Evolutionary conservation across 495 filamentous ascomycete species (phyloP), one percentile per base, ranked within the genome.

Genomic region (Letharia lupina): DNA sequence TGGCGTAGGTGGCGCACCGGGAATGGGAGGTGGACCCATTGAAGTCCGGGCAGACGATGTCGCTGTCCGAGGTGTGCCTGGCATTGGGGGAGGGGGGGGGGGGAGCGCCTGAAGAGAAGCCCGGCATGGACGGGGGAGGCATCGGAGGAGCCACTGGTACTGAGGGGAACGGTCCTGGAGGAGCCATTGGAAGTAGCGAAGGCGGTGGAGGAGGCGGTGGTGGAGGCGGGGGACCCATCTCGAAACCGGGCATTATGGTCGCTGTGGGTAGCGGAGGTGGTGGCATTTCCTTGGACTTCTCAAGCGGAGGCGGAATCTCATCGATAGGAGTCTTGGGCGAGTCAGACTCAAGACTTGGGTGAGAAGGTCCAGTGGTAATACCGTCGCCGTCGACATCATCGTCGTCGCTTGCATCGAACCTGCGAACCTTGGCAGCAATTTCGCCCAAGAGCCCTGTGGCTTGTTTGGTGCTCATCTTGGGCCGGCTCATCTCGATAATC

Each of bases 391-490:
- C 80, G 15, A 66, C 65, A 62, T 75, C 77, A 63, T 92, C 90
- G 65, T 87, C 89, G 65, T 89, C 90, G 67, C 84, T 88, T 45
- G 76, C 83, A 70, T 91, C 91, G 68, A 86, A 87, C 68, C 77
- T 84, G 67, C 85, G 86, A 72, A 93, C 83, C 76, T 90, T 95
- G 41, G 83, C 81, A 40, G 89, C 83, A 70, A 98, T 89, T 74
- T 98, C 93, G 67, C 83, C 86, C 20, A 96, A 78, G 59, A 95
- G 80, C 31, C 86, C 89, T 68, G 86, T 86, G 31, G 87, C 85
- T 72, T 93, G 88, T 70, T 83, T 82, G 48, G 87, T 79, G 70
- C 87, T 84, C 82, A 95, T 80, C 69, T 88, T 87, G 13, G 90
- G 91, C 58, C 88, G 84, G 71, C 83, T 86, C 69, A 88, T 78